phyloP scores from a whole-genome alignment of 2,329 filamentous ascomycete species.

The Neophaeococcomyces mojaviensis region DNA sequence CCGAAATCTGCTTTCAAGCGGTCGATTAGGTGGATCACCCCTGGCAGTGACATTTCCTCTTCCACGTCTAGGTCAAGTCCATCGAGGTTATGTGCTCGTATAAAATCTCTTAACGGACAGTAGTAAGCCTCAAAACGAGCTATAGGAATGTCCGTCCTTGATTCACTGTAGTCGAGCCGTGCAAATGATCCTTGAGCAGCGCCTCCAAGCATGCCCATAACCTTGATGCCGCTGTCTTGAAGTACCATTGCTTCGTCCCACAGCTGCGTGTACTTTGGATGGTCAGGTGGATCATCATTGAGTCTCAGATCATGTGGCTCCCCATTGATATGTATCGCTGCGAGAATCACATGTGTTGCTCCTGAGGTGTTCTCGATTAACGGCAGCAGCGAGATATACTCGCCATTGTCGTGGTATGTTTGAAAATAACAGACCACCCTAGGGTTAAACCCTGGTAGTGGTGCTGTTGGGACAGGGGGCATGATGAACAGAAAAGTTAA shows the following conservation, averaged over 20 bases:
- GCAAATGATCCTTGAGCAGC: constrained; percentile 68
- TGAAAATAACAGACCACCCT: constrained; percentile 52
- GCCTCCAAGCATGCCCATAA: constrained; percentile 82
- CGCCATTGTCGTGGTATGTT: constrained; percentile 51
- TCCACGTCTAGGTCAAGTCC: constrained; percentile 75
- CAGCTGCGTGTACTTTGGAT: constrained; percentile 60
- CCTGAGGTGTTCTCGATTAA: constrained; percentile 50
- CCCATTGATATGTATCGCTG: constrained; percentile 74
- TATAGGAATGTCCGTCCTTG: constrained; percentile 26
- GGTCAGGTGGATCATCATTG: constrained; percentile 68
- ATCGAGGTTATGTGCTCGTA: constrained; percentile 55
- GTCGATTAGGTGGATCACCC: constrained; percentile 60
- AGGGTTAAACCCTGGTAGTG: constrained; percentile 22
- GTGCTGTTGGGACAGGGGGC: constrained; percentile 30
- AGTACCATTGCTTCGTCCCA: constrained; percentile 72
- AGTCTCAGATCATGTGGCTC: constrained; percentile 61
- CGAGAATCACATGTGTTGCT: constrained; percentile 75
- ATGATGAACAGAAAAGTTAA: constrained; percentile 22
- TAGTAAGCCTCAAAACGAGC: constrained; percentile 68
- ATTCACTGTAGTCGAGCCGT: constrained; percentile 47
- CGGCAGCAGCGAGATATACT: constrained; percentile 54
- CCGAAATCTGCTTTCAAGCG: constrained; percentile 49
- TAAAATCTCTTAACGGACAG: constrained; percentile 56
- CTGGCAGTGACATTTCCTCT: constrained; percentile 62
- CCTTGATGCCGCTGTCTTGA: constrained; percentile 65